These are phyloP conservation scores for Lasiodiplodia hormozganensis DNA, from an alignment of 2,329 filamentous ascomycete species.

Conservation along the genomic window DNA sequence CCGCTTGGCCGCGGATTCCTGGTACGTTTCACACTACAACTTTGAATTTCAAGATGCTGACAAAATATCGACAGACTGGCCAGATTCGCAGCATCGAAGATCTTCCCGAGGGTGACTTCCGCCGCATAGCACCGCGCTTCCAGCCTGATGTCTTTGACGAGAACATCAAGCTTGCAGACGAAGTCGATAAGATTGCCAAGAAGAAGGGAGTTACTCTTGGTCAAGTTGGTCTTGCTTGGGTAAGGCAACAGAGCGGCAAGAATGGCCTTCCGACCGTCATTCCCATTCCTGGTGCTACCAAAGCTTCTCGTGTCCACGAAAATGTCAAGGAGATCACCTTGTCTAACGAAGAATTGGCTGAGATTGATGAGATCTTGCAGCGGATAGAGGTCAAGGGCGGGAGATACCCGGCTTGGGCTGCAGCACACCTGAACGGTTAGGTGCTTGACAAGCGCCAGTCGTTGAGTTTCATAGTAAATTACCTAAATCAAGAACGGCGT, in stretches of 20 bases:
- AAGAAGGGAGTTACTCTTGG: slow-evolving; percentile 65
- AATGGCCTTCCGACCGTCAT: slow-evolving; percentile 66
- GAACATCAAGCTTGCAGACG: slow-evolving; percentile 68
- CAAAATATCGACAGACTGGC: slow-evolving; percentile 34
- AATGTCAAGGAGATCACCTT: slow-evolving; percentile 57
- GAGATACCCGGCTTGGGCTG: slow-evolving; percentile 43
- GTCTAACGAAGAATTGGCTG: slow-evolving; percentile 56
- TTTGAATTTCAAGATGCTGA: neutral
- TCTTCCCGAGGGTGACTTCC: slow-evolving; percentile 60
- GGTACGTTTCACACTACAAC: slow-evolving; percentile 24
- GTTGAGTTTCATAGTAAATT: neutral
- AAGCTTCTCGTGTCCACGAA: slow-evolving; percentile 63
- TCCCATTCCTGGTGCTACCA: slow-evolving; percentile 71
- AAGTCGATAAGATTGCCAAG: slow-evolving; percentile 65
- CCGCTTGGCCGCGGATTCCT: slow-evolving; percentile 70
- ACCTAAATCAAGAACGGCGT: neutral
- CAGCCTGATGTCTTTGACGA: slow-evolving; percentile 67
- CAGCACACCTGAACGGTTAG: slow-evolving; percentile 30
- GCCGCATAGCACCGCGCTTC: slow-evolving; percentile 64
- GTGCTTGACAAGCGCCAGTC: neutral
- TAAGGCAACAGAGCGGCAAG: slow-evolving; percentile 55
- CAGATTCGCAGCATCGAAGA: slow-evolving; percentile 60
- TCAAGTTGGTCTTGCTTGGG: slow-evolving; percentile 73
- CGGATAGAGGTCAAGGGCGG: slow-evolving; percentile 52
- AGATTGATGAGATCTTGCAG: slow-evolving; percentile 60